phyloP scores from a whole-genome alignment of 495 filamentous ascomycete genomes.

The Penicillium soppii region DNA sequence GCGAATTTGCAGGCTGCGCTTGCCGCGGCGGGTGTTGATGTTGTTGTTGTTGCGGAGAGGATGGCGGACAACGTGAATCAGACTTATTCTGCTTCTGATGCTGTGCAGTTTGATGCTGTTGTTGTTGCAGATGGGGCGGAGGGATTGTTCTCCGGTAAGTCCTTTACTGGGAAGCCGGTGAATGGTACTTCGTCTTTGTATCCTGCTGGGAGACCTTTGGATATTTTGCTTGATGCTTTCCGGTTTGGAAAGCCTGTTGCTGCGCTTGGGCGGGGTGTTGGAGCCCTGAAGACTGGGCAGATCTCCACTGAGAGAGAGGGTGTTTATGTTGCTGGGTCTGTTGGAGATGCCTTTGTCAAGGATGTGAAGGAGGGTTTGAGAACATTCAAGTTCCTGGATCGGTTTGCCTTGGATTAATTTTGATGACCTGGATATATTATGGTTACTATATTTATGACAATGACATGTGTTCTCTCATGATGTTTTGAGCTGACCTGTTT shows the following conservation, averaged over 20 bases:
- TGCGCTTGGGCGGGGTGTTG: conserved; percentile 51
- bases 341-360: conserved; percentile 38
- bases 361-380: conserved; percentile 58
- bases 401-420: conserved; percentile 37
- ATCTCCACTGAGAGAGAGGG: conserved; percentile 43
- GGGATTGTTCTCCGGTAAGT: conserved; percentile 44
- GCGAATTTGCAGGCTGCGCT: conserved; percentile 47
- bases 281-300: conserved; percentile 43
- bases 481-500: no score
- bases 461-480: no score
- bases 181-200: conserved; percentile 51
- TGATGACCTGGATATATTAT: neutral
- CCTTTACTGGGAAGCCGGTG: conserved; percentile 16
- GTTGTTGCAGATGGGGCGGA: conserved; percentile 59
- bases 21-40: conserved; percentile 46
- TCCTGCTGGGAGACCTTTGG: conserved; percentile 59
- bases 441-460: neutral
- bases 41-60: conserved; percentile 62
- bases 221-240: conserved; percentile 67
- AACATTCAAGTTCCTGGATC: conserved; percentile 63
- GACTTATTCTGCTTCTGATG: conserved; percentile 71
- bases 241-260: conserved; percentile 72
- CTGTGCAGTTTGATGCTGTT: conserved; percentile 69
- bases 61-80: conserved; percentile 57
- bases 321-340: conserved; percentile 44